These are phyloP conservation scores for Juglanconis juglandina DNA, from an alignment of 2,329 filamentous ascomycete species.

Conservation along the genomic window DNA sequence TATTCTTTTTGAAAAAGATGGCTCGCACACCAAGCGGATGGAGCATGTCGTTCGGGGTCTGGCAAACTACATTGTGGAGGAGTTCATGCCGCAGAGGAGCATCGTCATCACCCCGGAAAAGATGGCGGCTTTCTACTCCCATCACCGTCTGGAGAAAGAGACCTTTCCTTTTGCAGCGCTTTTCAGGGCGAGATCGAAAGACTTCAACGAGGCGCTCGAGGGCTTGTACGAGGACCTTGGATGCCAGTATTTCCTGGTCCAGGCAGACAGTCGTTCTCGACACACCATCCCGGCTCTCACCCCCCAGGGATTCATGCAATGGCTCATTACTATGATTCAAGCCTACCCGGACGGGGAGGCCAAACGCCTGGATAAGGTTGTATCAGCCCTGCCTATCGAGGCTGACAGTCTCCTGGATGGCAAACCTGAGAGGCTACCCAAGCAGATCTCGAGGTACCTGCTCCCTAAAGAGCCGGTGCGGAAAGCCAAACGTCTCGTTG, in stretches of 20 bases:
- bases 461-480: constrained; percentile 61
- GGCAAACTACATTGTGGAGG: constrained; percentile 69
- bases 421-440: constrained; percentile 70
- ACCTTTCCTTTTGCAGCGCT: constrained; percentile 65
- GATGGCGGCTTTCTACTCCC: constrained; percentile 69
- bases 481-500: constrained; percentile 56
- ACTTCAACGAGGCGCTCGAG: constrained; percentile 50
- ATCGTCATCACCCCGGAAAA: constrained; percentile 74
- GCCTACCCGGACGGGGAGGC: constrained; percentile 76
- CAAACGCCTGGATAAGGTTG: constrained; percentile 63
- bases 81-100: constrained; percentile 63
- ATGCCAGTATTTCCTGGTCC: constrained; percentile 65
- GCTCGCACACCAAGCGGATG: constrained; percentile 64
- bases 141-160: constrained; percentile 62
- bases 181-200: constrained; percentile 40
- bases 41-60: constrained; percentile 70
- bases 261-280: constrained; percentile 45
- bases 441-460: constrained; percentile 70
- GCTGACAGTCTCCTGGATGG: constrained; percentile 52
- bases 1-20: constrained; percentile 65
- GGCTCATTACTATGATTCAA: constrained; percentile 69
- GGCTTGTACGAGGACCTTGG: constrained; percentile 52
- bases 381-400: constrained; percentile 67
- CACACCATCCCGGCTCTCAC: constrained; percentile 65
- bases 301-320: constrained; percentile 64